phyloP scores from a whole-genome alignment of 2,329 filamentous ascomycete genomes.

The Stemphylium beticola region DNA sequence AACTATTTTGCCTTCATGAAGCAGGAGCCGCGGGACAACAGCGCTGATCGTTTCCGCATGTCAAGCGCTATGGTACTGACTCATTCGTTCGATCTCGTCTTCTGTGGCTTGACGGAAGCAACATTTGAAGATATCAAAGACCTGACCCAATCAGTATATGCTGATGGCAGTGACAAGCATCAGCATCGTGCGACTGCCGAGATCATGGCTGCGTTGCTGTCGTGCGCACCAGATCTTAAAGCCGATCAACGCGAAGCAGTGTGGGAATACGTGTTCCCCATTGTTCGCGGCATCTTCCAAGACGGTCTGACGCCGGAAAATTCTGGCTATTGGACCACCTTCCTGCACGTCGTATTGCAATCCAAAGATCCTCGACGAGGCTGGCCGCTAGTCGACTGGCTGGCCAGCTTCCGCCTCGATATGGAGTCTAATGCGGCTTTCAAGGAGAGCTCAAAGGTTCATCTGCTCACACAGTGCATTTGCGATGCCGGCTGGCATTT shows the following conservation, averaged over 20 bases:
- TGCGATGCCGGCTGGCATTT: conserved; percentile 96
- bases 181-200: conserved; percentile 95
- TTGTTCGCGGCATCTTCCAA: conserved; percentile 83
- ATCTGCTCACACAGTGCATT: conserved; percentile 86
- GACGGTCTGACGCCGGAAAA: conserved; percentile 95
- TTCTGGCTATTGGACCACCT: conserved; percentile 91
- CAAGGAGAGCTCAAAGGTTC: conserved; percentile 97
- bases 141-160: conserved; percentile 77
- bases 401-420: conserved; percentile 86
- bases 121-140: conserved; percentile 89
- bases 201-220: conserved; percentile 84
- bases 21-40: conserved; percentile 86
- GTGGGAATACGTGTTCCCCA: conserved; percentile 90
- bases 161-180: conserved; percentile 94
- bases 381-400: conserved; percentile 82
- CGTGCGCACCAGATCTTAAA: conserved; percentile 79
- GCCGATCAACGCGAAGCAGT: conserved; percentile 74
- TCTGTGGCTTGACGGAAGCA: conserved; percentile 75
- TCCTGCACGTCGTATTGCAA: conserved; percentile 86
- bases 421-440: conserved; percentile 96
- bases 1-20: conserved; percentile 93
- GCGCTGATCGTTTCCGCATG: conserved; percentile 87
- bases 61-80: conserved; percentile 85
- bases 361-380: conserved; percentile 87
- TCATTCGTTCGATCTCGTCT: conserved; percentile 88